Conservation (phyloP, 1,139 yeast genomes). For the Debaryomyces subglobosus region DNA sequence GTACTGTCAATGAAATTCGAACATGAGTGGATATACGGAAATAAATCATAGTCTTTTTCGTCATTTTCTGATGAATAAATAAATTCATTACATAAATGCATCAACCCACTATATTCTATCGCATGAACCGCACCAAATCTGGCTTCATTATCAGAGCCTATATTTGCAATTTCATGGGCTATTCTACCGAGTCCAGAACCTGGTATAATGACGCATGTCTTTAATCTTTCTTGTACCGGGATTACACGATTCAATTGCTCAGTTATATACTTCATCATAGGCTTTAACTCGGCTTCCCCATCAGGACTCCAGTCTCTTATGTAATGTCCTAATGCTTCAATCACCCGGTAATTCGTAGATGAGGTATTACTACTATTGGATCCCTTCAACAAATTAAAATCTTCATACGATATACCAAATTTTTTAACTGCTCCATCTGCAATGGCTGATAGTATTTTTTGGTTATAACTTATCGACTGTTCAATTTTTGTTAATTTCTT, state of each 20-base stretch:
- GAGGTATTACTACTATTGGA: conserved; percentile 24
- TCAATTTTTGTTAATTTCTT: conserved; percentile 54
- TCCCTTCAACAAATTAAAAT: conserved; percentile 37
- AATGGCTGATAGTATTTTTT: conserved; percentile 45
- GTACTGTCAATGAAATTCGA: conserved; percentile 61
- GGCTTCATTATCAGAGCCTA: conserved; percentile 19
- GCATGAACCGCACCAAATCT: conserved; percentile 57
- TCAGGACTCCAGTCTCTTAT: conserved; percentile 70
- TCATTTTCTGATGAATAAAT: conserved; percentile 33
- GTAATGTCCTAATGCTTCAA: conserved; percentile 73
- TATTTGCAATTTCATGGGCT: conserved; percentile 60
- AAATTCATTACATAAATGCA: conserved; percentile 67
- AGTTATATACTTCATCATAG: conserved; percentile 53
- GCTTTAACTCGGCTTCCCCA: conserved; percentile 51
- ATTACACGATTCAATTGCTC: conserved; percentile 31
- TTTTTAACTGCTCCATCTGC: conserved; percentile 41
- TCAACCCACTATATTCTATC: conserved; percentile 70
- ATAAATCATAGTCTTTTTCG: conserved; percentile 29
- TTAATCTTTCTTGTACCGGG: conserved; percentile 25
- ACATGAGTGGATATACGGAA: conserved; percentile 73
- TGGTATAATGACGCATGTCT: conserved; percentile 64
- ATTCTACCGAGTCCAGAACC: conserved; percentile 81
- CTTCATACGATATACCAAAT: conserved; percentile 42
- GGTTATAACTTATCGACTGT: conserved; percentile 46
- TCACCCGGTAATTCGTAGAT: conserved; percentile 54